These are phyloP conservation scores for Camellia oleifera DNA, from an alignment of 179 eudicot species.

Conservation along the genomic window DNA sequence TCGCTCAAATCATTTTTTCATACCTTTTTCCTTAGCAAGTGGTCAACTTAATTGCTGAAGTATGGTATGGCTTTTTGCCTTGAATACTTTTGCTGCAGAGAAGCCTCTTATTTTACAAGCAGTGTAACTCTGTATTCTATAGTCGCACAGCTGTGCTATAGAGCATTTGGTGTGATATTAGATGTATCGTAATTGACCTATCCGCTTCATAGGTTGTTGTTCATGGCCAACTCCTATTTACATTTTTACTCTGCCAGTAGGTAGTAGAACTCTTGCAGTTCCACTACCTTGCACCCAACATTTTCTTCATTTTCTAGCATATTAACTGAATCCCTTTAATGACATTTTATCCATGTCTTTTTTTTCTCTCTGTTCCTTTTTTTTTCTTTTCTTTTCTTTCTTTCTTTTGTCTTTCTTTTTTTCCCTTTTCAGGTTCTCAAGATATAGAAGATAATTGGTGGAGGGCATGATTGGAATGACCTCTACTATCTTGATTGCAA, in stretches of 20 bases:
- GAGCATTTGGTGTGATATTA: background rate
- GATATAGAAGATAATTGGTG: constrained; percentile 31
- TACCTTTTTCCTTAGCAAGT: background rate
- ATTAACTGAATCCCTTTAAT: background rate
- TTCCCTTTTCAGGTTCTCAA: constrained; percentile 28
- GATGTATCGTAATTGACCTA: background rate
- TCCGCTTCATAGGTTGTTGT: background rate
- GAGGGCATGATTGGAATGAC: constrained; percentile 30
- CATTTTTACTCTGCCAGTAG: background rate
- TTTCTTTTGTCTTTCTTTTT: too few relatives aligned
- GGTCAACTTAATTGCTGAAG: background rate
- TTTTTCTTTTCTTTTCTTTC: too few relatives aligned
- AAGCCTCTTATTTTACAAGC: background rate
- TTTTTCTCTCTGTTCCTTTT: too few relatives aligned
- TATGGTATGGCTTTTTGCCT: too few relatives aligned
- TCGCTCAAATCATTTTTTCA: background rate
- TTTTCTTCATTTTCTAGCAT: background rate
- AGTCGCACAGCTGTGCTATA: background rate
- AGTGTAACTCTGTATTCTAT: background rate
- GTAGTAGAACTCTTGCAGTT: constrained; percentile 5
- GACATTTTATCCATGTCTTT: constrained; percentile 15
- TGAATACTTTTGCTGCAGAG: too few relatives aligned
- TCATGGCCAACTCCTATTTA: background rate
- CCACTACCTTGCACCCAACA: constrained; percentile 9
- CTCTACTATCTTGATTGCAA: constrained; percentile 25